Percentiles rank a stretch among this genome's conserved stretches.
Evolutionary conservation across 2,329 filamentous ascomycete species (phyloP).

Genomic region (Diatrype stigma): DNA sequence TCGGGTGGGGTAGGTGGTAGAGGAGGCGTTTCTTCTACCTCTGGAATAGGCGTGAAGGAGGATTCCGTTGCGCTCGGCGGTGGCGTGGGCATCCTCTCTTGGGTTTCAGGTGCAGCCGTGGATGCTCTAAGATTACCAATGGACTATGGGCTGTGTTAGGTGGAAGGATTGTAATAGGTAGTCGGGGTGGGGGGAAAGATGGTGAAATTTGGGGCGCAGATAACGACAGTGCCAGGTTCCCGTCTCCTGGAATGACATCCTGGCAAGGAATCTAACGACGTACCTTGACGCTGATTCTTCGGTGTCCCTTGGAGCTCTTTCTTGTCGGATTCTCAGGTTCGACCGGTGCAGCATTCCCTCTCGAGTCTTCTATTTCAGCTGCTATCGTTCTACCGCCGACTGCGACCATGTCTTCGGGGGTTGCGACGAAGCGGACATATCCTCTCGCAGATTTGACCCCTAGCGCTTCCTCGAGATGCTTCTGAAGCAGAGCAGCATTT

Average conservation of each 20-base stretch:
- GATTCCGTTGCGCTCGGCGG: slow-evolving; percentile 24
- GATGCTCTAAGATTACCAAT: slow-evolving; percentile 26
- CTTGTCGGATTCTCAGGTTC: slow-evolving; percentile 16
- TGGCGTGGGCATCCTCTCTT: slow-evolving; percentile 21
- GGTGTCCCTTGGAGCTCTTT: slow-evolving; percentile 20
- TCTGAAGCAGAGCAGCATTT: slow-evolving; percentile 73
- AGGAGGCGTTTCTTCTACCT: slow-evolving; percentile 7
- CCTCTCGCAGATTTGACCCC: slow-evolving; percentile 64
- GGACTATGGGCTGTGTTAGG: slow-evolving; percentile 23
- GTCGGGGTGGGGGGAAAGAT: background rate
- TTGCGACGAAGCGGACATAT: slow-evolving; percentile 66
- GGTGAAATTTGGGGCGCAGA: background rate
- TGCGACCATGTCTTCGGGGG: slow-evolving; percentile 68
- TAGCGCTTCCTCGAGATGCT: slow-evolving; percentile 67
- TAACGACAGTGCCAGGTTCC: background rate
- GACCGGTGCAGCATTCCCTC: slow-evolving; percentile 26
- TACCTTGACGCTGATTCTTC: slow-evolving; percentile 25
- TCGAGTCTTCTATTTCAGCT: slow-evolving; percentile 61
- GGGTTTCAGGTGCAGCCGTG: slow-evolving; percentile 17
- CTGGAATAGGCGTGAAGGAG: slow-evolving; percentile 24
- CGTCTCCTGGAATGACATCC: background rate
- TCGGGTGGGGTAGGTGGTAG: slow-evolving; percentile 23
- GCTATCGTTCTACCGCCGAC: slow-evolving; percentile 66
- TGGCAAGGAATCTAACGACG: background rate
- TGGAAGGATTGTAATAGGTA: background rate